Conservation (phyloP, 768 basidiomycete genomes). For the Lactarius trivialis region DNA sequence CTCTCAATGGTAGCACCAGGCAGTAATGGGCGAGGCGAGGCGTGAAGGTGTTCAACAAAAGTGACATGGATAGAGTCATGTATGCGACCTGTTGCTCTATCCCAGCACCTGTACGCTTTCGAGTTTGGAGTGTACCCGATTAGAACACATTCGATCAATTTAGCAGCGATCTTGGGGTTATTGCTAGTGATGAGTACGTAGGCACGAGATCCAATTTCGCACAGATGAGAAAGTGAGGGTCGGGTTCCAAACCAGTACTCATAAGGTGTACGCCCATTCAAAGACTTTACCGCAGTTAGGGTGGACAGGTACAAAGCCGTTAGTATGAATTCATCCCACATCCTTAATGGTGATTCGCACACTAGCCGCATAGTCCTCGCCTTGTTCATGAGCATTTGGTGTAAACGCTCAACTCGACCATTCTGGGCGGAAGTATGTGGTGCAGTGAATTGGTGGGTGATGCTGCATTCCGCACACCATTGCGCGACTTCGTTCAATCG, state of each 20-base stretch:
- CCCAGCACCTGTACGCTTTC: background rate
- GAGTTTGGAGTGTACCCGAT: background rate
- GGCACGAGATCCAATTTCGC: background rate
- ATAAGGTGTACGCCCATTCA: background rate
- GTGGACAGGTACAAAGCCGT: constrained; percentile 1
- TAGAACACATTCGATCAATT: background rate
- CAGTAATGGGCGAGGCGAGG: no score
- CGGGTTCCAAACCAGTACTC: background rate
- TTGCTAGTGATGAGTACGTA: background rate
- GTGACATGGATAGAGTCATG: no score
- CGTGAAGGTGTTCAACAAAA: no score
- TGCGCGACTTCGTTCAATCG: background rate
- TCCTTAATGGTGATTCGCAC: background rate
- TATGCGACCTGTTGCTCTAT: no score
- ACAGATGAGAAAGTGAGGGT: background rate
- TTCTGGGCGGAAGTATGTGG: constrained; percentile 6
- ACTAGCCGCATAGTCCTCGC: background rate
- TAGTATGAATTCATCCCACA: background rate
- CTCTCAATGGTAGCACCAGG: no score
- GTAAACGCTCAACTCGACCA: background rate
- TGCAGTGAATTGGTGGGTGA: background rate
- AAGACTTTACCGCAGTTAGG: constrained; percentile 18
- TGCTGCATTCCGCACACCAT: background rate
- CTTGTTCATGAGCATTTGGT: background rate
- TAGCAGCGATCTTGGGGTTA: background rate